Percentiles rank a stretch among this genome's conserved stretches.
Evolutionary conservation across 2,329 filamentous ascomycete species (phyloP).

Genomic region (Pseudogymnoascus sp.): DNA sequence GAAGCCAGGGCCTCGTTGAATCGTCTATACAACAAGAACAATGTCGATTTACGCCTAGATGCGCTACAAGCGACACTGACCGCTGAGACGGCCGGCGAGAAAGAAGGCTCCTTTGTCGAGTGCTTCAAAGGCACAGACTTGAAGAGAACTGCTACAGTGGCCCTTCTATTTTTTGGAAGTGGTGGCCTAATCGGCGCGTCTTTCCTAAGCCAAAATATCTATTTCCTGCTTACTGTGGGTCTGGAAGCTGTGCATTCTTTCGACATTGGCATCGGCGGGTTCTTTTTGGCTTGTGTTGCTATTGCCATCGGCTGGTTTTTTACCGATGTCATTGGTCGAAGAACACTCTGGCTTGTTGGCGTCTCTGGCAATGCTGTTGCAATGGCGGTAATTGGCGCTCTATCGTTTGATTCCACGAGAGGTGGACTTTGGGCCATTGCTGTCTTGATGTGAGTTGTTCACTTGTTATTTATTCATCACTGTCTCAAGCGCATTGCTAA

Average conservation of each 20-base stretch:
- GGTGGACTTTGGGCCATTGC: slow-evolving; percentile 16
- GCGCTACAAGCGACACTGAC: slow-evolving; percentile 10
- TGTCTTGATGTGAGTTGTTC: slow-evolving; percentile 13
- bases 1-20: slow-evolving; percentile 12
- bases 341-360: slow-evolving; percentile 27
- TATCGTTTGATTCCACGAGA: slow-evolving; percentile 13
- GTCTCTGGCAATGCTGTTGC: slow-evolving; percentile 14
- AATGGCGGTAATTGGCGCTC: slow-evolving; percentile 14
- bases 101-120: slow-evolving; percentile 20
- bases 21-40: slow-evolving; percentile 14
- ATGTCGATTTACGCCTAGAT: slow-evolving; percentile 14
- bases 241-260: slow-evolving; percentile 16
- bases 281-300: slow-evolving; percentile 15
- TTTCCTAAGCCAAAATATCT: slow-evolving; percentile 18
- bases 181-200: slow-evolving; percentile 16
- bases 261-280: slow-evolving; percentile 18
- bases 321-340: slow-evolving; percentile 27
- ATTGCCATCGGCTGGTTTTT: slow-evolving; percentile 17
- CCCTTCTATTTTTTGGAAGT: slow-evolving; percentile 26
- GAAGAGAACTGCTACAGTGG: slow-evolving; percentile 30
- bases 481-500: not conserved
- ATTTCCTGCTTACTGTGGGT: slow-evolving; percentile 18
- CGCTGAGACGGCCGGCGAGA: not conserved
- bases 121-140: slow-evolving; percentile 30
- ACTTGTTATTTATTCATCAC: not conserved